Evolutionary conservation across 2,329 filamentous ascomycete genomes (phyloP).

Genomic region (Colletotrichum sansevieriae): DNA sequence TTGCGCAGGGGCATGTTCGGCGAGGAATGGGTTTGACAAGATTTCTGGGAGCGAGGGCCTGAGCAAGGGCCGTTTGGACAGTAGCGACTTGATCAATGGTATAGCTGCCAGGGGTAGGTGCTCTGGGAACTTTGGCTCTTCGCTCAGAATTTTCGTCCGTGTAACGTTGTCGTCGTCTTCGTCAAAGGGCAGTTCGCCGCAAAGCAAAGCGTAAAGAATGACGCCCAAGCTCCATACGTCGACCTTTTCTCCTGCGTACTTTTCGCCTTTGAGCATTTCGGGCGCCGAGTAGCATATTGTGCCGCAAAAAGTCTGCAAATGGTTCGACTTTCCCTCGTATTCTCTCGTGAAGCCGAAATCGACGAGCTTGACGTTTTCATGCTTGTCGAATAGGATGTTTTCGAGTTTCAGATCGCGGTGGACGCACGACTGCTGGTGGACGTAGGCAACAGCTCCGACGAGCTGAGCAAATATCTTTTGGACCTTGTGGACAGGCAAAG

Average conservation of each 20-base stretch:
- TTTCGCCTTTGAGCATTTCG: conserved; percentile 98
- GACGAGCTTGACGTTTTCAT: conserved; percentile 97
- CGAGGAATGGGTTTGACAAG: conserved; percentile 86
- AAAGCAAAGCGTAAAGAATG: conserved; percentile 85
- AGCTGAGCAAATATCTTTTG: conserved; percentile 97
- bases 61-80: conserved; percentile 90
- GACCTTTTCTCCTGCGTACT: conserved; percentile 97
- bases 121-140: conserved; percentile 88
- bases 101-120: conserved; percentile 83
- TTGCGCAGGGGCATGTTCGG: conserved; percentile 88
- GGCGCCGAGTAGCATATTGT: conserved; percentile 98
- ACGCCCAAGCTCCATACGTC: conserved; percentile 95
- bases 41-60: conserved; percentile 88
- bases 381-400: conserved; percentile 94
- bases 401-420: conserved; percentile 97
- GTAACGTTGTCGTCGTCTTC: conserved; percentile 94
- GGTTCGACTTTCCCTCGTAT: conserved; percentile 94
- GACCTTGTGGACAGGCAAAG: conserved; percentile 85
- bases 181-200: conserved; percentile 92
- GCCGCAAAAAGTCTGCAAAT: conserved; percentile 96
- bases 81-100: conserved; percentile 80
- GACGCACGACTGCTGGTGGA: conserved; percentile 94
- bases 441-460: conserved; percentile 93
- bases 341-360: conserved; percentile 99
- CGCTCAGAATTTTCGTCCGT: conserved; percentile 84